These are phyloP conservation scores for Candida easanensis DNA, from an alignment of 805 yeast species.

Conservation along the genomic window DNA sequence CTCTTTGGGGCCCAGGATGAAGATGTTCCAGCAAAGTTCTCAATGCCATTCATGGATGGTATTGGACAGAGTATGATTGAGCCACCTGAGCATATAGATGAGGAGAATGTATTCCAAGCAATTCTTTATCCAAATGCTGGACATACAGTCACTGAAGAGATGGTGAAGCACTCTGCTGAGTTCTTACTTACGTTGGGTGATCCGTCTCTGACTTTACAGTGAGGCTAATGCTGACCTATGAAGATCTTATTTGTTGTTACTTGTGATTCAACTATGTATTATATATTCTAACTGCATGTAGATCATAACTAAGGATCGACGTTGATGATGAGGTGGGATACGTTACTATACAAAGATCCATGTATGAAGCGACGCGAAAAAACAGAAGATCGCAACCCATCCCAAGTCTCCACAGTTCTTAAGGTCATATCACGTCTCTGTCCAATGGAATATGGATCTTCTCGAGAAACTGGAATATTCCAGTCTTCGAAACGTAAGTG, in stretches of 20 bases:
- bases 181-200: background rate
- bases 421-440: too few relatives aligned
- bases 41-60: conserved; percentile 14
- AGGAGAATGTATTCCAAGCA: conserved; percentile 12
- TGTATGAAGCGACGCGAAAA: too few relatives aligned
- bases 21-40: conserved; percentile 13
- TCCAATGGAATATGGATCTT: background rate
- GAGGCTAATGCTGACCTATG: too few relatives aligned
- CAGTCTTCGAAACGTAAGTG: background rate
- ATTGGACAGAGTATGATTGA: background rate
- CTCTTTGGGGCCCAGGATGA: conserved; percentile 21
- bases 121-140: conserved; percentile 14
- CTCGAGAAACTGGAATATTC: background rate
- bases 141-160: conserved; percentile 20
- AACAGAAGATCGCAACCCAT: too few relatives aligned
- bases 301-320: too few relatives aligned
- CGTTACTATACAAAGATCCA: too few relatives aligned
- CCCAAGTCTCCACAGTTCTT: too few relatives aligned
- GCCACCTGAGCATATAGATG: conserved; percentile 4
- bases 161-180: conserved; percentile 13
- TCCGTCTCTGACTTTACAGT: background rate
- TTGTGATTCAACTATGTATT: too few relatives aligned
- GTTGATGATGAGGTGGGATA: too few relatives aligned
- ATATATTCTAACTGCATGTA: too few relatives aligned
- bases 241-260: too few relatives aligned